A percentile compares a stretch with the other conserved stretches of the same genome.
Conservation (phyloP, 2,329 filamentous ascomycete species). For the Paecilomyces dactylethromorphus region DNA sequence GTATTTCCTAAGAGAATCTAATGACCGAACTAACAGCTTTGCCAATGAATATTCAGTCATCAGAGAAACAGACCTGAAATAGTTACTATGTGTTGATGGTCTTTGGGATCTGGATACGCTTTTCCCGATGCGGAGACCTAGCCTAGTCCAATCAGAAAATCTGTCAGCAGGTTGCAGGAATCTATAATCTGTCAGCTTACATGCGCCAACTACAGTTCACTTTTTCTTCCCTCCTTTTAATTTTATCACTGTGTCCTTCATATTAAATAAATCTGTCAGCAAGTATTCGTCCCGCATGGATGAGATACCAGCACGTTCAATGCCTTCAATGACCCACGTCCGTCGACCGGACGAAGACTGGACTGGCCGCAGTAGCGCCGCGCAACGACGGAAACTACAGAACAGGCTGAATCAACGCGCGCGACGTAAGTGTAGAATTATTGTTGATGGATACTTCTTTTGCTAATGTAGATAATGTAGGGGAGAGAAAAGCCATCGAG, state of each 20-base stretch:
- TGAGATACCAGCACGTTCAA: not conserved
- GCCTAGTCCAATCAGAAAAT: not conserved
- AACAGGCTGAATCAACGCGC: conserved; percentile 9
- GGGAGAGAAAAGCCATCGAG: not conserved
- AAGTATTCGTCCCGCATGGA: not conserved
- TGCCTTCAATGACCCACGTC: not conserved
- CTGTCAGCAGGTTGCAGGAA: not conserved
- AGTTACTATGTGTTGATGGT: not conserved
- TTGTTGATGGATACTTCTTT: not conserved
- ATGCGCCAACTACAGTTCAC: not conserved
- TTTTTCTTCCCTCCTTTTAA: not conserved
- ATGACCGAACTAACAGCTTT: not conserved
- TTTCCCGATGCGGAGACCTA: not conserved
- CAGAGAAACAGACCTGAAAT: not conserved
- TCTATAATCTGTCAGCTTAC: not conserved
- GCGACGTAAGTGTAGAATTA: conserved; percentile 1
- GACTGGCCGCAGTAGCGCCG: not conserved
- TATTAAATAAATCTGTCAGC: not conserved
- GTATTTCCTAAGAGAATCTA: not conserved
- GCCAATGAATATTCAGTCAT: not conserved
- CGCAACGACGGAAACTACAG: conserved; percentile 6
- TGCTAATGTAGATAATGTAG: not conserved
- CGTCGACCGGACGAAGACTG: not conserved
- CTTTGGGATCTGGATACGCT: not conserved
- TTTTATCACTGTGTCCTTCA: not conserved